Evolutionary conservation across 768 basidiomycete species (phyloP).

Genomic region (Lactarius deliciosus): DNA sequence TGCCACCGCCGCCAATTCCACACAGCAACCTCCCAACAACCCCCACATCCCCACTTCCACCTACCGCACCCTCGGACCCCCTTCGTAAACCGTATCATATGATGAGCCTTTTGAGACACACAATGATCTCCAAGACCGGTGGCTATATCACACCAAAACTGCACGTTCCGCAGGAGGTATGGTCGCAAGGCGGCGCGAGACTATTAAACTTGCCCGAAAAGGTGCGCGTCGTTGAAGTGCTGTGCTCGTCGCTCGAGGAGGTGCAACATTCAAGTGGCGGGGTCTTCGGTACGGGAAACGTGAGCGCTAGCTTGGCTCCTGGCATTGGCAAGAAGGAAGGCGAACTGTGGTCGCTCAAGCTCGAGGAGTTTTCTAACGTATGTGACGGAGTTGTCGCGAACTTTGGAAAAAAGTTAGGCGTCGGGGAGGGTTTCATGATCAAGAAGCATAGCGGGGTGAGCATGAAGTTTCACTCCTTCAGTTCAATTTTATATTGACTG

Average conservation of each 20-base stretch:
- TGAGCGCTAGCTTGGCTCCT: slow-evolving; percentile 68
- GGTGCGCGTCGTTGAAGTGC: slow-evolving; percentile 77
- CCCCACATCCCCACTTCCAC: slow-evolving; percentile 77
- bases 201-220: slow-evolving; percentile 80
- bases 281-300: slow-evolving; percentile 75
- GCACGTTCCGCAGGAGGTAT: slow-evolving; percentile 87
- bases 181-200: slow-evolving; percentile 89
- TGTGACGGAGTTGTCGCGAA: slow-evolving; percentile 79
- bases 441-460: slow-evolving; percentile 70
- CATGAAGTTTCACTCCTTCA: slow-evolving; percentile 19
- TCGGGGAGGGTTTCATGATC: slow-evolving; percentile 82
- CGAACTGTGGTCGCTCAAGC: slow-evolving; percentile 70
- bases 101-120: slow-evolving; percentile 76
- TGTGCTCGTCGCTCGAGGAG: slow-evolving; percentile 78
- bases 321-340: slow-evolving; percentile 79
- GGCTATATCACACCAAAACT: slow-evolving; percentile 84
- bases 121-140: slow-evolving; percentile 79
- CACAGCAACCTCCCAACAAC: slow-evolving; percentile 64
- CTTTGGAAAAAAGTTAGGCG: slow-evolving; percentile 85
- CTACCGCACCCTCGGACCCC: slow-evolving; percentile 66
- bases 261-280: slow-evolving; percentile 69
- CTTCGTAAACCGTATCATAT: slow-evolving; percentile 86
- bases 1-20: slow-evolving; percentile 50
- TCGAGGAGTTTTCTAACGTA: slow-evolving; percentile 77
- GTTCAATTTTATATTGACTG: slow-evolving; percentile 4